Evolutionary conservation across 2,329 filamentous ascomycete species (phyloP), one percentile per base, ranked within the genome.

Genomic region (Neofusicoccum kwambonambiense): DNA sequence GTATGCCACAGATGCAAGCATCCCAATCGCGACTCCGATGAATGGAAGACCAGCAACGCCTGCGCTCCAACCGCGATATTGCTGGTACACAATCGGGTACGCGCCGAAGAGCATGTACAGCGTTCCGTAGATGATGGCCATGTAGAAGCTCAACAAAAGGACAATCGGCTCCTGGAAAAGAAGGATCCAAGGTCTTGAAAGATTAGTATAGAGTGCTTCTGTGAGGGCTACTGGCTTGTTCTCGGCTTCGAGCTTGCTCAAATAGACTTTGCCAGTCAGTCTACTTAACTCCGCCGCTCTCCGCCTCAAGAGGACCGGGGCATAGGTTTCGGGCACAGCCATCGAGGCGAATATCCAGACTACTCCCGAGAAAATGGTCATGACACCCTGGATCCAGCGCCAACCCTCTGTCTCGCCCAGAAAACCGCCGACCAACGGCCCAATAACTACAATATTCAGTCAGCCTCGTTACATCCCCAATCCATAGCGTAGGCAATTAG

Each of bases 101-200:
- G 80, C 80, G 5, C 76, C 75, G 71, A 83, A 82, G 3, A 82
- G 74, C 79, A 82, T 81, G 71, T 82, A 82, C 1, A 82, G 74
- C 4, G 80, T 80, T n/a, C 80, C 80, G 69, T 83, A 83, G 65
- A 82, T 79, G 70, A 84, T 87, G 63, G 87, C 87, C 80, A 89
- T 85, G 78, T 90, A 91, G 27, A 91, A 79, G 42, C 84, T 85
- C 2, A 87, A 80, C 11, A 90, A 77, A 15, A 89, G 73, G 19
- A 90, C 86, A 68, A 90, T 91, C 1, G 89, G 89, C 72, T 92
- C 89, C 62, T 79, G 79, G 79, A 91, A 89, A 6, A 92, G 82
- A 57, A 92, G 82, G 50, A 88, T 79, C 87, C 89, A 90, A 1
- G 90, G 89, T 3, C 89, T 82, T 57, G 83, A 80, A 15, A 90